A percentile compares a stretch with the other conserved stretches of the same genome.
Evolutionary conservation across 768 basidiomycete genomes (phyloP).

Genomic region (Chalciporus sphaerocephalus): DNA sequence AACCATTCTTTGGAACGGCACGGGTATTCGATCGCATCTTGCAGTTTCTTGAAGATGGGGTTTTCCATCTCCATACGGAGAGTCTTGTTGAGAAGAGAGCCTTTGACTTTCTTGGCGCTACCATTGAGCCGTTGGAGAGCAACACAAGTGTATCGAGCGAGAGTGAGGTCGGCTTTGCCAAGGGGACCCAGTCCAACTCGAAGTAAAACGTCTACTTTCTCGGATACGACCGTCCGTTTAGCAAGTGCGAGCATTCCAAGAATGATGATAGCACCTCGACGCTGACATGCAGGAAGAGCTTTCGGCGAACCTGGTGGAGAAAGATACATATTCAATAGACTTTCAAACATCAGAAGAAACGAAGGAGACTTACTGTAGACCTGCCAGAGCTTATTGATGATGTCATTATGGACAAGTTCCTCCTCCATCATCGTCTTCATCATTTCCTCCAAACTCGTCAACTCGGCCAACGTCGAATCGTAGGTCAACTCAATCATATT

Average conservation of each 20-base stretch:
- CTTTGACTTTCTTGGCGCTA: conserved; percentile 96
- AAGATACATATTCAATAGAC: not conserved
- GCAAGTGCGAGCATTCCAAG: conserved; percentile 96
- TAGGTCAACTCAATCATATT: conserved; percentile 98
- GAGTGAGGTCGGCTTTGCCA: conserved; percentile 81
- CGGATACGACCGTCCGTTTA: conserved; percentile 68
- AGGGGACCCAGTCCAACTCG: conserved; percentile 80
- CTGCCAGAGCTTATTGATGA: conserved; percentile 91
- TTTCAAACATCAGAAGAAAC: not conserved
- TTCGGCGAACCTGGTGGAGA: conserved; percentile 58
- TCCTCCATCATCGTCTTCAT: conserved; percentile 96
- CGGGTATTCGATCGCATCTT: conserved; percentile 74
- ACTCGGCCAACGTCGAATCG: conserved; percentile 86
- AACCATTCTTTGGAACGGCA: conserved; percentile 93
- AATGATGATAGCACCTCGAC: conserved; percentile 93
- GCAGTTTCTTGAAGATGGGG: conserved; percentile 77
- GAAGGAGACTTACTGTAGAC: conserved; percentile 71
- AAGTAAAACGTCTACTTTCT: conserved; percentile 80
- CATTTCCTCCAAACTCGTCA: conserved; percentile 95
- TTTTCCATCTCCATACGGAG: conserved; percentile 85
- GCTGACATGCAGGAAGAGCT: conserved; percentile 73
- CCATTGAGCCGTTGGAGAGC: conserved; percentile 90
- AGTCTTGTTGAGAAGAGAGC: conserved; percentile 83
- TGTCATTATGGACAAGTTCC: conserved; percentile 73
- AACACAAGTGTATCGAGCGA: conserved; percentile 91